These are phyloP conservation scores for Conidiobolus incongruus DNA, from an alignment of 371 early-diverging fungal genomes.

Conservation along the genomic window DNA sequence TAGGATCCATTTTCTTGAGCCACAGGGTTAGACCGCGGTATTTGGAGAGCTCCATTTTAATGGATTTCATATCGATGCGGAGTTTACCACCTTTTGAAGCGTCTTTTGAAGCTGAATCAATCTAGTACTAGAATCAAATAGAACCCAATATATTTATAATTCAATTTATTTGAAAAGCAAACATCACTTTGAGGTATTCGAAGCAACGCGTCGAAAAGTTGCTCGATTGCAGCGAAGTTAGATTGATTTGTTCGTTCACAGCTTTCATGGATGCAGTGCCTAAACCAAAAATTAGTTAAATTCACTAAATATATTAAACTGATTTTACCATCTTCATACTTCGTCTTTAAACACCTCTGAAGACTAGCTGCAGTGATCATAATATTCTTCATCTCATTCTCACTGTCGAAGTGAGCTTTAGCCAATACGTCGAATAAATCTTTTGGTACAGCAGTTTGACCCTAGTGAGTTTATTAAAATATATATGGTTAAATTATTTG, in stretches of 20 bases:
- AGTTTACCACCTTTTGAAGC: constrained; percentile 16
- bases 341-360: constrained; percentile 45
- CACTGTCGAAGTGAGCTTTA: constrained; percentile 60
- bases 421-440: constrained; percentile 42
- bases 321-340: constrained; percentile 31
- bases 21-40: constrained; percentile 71
- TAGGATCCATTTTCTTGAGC: constrained; percentile 75
- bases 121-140: constrained; percentile 11
- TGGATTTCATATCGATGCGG: constrained; percentile 31
- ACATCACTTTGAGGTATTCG: constrained; percentile 45
- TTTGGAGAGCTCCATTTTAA: constrained; percentile 50
- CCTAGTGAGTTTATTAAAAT: constrained; percentile 8
- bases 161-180: constrained; percentile 24
- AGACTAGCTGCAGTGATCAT: constrained; percentile 57
- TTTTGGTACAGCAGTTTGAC: constrained; percentile 33
- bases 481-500: background rate
- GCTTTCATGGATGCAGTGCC: constrained; percentile 43
- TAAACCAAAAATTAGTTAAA: background rate
- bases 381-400: constrained; percentile 46
- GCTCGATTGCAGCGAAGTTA: constrained; percentile 48
- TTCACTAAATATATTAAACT: too few species aligned
- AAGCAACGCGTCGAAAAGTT: constrained; percentile 24
- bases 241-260: constrained; percentile 51
- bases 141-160: background rate
- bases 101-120: constrained; percentile 24